Evolutionary conservation across 768 basidiomycete species (phyloP), one percentile per base, ranked within the genome.

Genomic region (Termitomyces titanicus): DNA sequence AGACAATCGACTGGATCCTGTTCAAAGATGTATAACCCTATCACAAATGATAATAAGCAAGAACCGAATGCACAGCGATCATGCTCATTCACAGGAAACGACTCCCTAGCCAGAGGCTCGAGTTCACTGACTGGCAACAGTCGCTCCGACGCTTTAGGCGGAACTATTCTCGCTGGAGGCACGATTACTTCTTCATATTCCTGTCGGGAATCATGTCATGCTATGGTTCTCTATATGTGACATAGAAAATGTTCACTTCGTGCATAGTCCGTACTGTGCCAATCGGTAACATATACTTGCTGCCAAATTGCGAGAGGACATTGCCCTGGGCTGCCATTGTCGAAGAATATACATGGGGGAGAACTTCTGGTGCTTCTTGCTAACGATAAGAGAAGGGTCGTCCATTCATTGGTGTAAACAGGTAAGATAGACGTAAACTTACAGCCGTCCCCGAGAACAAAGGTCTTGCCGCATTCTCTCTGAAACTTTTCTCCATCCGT

Each of bases 1-100:
- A 98, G 18, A 98, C 87, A 57, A 98, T 93, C 1, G 93, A 95
- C 67, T 99, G 97, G 55, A 99, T 89, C 59, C 97, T 81, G 68
- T 99, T 99, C 59, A 99, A 76, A 10, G 86, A 78, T 31, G 78
- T 74, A 65, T 98, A 99, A 27, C 90, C 90, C 94, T 96, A 54
- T 53, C 22, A 37, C 11, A 18, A 38, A 38, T n/a, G n/a, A n/a
- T 12, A 35, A 47, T 38, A 25, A 42, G 25, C 51, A 35, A 52
- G 51, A 38, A 35, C 9, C 39, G 43, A 24, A 44, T 3, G 13
- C 40, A 13, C 20, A 10, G 2, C 24, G n/a, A 48, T 15, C 17
- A 12, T 8, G 15, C 25, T n/a, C 3, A 66, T 80, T 60, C 64
- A 93, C 95, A 10, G 89, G 81, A 71, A 98, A 98, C 31, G 90